These are phyloP conservation scores for Trichoderma aggressivum DNA, from an alignment of 2,329 filamentous ascomycete genomes.

Conservation along the genomic window DNA sequence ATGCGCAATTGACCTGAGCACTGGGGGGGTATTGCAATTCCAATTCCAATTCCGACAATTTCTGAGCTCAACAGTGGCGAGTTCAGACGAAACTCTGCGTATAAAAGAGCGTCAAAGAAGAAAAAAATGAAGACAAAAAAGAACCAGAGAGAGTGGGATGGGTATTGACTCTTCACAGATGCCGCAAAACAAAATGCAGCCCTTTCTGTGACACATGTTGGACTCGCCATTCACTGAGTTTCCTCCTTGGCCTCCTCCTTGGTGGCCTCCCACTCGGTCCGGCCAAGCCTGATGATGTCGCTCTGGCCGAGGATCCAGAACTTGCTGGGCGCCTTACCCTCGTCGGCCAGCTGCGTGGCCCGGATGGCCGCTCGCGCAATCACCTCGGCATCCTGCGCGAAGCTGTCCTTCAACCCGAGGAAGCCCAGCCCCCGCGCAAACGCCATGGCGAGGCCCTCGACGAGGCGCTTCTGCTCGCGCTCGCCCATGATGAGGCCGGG, in stretches of 20 bases:
- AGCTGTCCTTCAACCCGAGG: constrained; percentile 58
- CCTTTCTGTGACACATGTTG: background rate
- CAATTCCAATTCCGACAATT: background rate
- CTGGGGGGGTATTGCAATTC: background rate
- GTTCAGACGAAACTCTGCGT: background rate
- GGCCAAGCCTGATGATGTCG: constrained; percentile 67
- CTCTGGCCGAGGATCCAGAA: constrained; percentile 57
- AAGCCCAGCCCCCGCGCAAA: constrained; percentile 55
- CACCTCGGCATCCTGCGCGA: constrained; percentile 71
- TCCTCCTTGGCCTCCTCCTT: constrained; percentile 27
- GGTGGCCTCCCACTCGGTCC: constrained; percentile 49
- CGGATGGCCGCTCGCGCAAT: constrained; percentile 66
- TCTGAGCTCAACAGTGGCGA: background rate
- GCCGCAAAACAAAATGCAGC: background rate
- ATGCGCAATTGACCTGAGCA: background rate
- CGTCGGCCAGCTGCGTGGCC: constrained; percentile 55
- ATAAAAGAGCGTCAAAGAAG: background rate
- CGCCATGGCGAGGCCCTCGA: constrained; percentile 55
- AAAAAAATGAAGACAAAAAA: background rate
- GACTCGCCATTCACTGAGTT: background rate
- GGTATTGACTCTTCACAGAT: background rate
- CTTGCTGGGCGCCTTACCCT: constrained; percentile 57
- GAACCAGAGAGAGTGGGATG: background rate
- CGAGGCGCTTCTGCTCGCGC: constrained; percentile 57
- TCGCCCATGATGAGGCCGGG: constrained; percentile 75